Percentiles rank a stretch among this genome's conserved stretches.
phyloP scores from a whole-genome alignment of 2,329 filamentous ascomycete genomes.

The Cryphonectria parasitica region DNA sequence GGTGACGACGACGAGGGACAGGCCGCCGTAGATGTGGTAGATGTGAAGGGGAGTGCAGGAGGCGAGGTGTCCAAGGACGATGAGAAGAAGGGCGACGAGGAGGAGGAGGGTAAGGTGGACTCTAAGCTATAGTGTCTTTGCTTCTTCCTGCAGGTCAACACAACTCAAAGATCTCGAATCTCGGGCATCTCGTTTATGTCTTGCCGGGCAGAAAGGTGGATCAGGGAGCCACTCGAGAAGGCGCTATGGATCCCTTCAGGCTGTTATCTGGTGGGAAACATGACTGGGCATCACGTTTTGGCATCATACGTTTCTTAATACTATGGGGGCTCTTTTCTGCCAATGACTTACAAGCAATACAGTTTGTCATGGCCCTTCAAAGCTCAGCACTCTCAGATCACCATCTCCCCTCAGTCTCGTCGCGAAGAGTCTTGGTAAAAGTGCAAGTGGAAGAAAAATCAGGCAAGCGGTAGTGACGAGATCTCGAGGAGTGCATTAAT shows the following conservation, averaged over 20 bases:
- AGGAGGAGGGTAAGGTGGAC: conserved; percentile 19
- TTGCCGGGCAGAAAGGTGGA: not conserved
- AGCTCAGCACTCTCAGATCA: too few species aligned
- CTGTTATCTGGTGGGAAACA: not conserved
- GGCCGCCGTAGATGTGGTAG: conserved; percentile 14
- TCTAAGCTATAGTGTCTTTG: conserved; percentile 42
- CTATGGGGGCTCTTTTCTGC: not conserved
- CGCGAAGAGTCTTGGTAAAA: too few species aligned
- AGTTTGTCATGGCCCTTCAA: not conserved
- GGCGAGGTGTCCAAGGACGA: conserved; percentile 15
- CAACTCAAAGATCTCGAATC: not conserved
- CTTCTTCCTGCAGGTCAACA: not conserved
- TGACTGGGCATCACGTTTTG: not conserved
- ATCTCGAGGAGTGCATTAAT: too few species aligned
- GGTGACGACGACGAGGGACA: conserved; percentile 24
- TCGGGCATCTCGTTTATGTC: not conserved
- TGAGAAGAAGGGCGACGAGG: not conserved
- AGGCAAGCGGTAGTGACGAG: too few species aligned
- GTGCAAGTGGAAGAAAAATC: too few species aligned
- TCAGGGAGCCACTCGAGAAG: not conserved
- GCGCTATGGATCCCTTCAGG: not conserved
- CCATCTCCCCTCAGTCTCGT: too few species aligned
- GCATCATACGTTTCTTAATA: not conserved
- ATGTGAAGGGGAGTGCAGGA: not conserved
- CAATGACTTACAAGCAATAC: not conserved